Conservation (phyloP, 441 rosid genomes). For the Cnidoscolus chayamansa region DNA sequence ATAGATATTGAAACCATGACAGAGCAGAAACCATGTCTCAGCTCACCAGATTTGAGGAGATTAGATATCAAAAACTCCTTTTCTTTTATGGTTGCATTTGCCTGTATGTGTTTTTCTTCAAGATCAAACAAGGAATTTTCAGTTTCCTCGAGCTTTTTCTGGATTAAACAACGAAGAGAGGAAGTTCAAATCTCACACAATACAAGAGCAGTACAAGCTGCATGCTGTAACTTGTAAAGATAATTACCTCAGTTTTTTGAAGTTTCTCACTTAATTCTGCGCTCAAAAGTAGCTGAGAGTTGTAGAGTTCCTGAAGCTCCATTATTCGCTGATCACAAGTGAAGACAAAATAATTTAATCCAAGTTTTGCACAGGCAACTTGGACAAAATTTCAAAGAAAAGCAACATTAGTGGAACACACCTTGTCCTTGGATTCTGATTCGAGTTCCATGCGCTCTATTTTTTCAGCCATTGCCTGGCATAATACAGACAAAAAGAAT, state of each 20-base stretch:
- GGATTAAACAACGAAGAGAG: slow-evolving; percentile 25
- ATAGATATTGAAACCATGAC: neutral
- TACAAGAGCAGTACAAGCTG: neutral
- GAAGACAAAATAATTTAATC: slow-evolving; percentile 17
- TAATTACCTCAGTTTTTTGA: slow-evolving; percentile 68
- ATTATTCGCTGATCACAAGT: slow-evolving; percentile 53
- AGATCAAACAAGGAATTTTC: slow-evolving; percentile 70
- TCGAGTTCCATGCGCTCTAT: slow-evolving; percentile 87
- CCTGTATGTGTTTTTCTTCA: slow-evolving; percentile 88
- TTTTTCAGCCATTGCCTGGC: slow-evolving; percentile 95
- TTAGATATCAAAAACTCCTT: slow-evolving; percentile 81
- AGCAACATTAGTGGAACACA: slow-evolving; percentile 21
- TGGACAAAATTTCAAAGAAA: slow-evolving; percentile 12
- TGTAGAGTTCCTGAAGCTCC: slow-evolving; percentile 84
- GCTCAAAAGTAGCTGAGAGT: slow-evolving; percentile 61
- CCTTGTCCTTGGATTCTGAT: slow-evolving; percentile 86
- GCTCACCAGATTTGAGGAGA: slow-evolving; percentile 89
- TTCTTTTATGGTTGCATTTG: slow-evolving; percentile 86
- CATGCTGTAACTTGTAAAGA: slow-evolving; percentile 10
- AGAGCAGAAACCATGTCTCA: neutral
- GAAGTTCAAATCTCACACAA: slow-evolving; percentile 17
- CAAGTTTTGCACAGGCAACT: neutral
- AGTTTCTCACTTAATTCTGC: slow-evolving; percentile 69
- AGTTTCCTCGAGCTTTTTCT: slow-evolving; percentile 84
- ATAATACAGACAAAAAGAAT: slow-evolving; percentile 19